Base-by-base conservation (phyloP, 176 grass and related monocot genomes). In the Avena insularis region DNA sequence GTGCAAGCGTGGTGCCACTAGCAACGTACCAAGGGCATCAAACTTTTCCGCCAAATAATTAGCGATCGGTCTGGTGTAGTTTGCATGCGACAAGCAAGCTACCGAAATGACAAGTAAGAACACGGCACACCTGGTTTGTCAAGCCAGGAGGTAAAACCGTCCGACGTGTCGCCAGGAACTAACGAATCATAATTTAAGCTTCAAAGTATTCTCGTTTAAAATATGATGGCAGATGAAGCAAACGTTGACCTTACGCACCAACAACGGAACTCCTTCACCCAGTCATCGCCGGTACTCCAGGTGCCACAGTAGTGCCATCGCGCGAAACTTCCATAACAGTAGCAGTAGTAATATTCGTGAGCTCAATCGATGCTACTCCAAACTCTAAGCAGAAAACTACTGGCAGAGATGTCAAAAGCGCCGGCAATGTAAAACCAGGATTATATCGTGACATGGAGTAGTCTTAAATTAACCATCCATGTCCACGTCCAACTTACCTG, bases 401-500 rank as follows among this genome's bases (percentile, higher is more conserved):
- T n/a, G n/a, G 23, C 0, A 48, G 17, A 47, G 35, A 89, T 73
- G 75, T 79, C 38, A 81, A 76, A 27, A 61, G 2, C 10, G 23
- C 13, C 19, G 11, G 19, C 14, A 67, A 21, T 48, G 21, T 5
- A 74, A 8, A 4, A n/a, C 51, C 12, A 19, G 19, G 47, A 16
- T 40, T 19, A 14, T 70, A 19, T 12, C n/a, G n/a, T n/a, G n/a
- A n/a, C n/a, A n/a, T n/a, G n/a, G n/a, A 10, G 12, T 48, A 23
- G 68, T 56, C 13, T 46, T 55, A 5, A 4, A n/a, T n/a, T 2
- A 43, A 58, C 48, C 25, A 47, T 60, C 17, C 50, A 46, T 35
- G 58, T 82, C 62, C 14, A 82, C 62, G 79, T 90, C 79, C 15
- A 36, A 78, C 53, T 90, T 79, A 77, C 72, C 79, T 62, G 79